A percentile compares a stretch with the other conserved stretches of the same genome.
These are phyloP conservation scores for Dillenia turbinata DNA, from an alignment of 164 flowering plant genomes.

Conservation along the genomic window DNA sequence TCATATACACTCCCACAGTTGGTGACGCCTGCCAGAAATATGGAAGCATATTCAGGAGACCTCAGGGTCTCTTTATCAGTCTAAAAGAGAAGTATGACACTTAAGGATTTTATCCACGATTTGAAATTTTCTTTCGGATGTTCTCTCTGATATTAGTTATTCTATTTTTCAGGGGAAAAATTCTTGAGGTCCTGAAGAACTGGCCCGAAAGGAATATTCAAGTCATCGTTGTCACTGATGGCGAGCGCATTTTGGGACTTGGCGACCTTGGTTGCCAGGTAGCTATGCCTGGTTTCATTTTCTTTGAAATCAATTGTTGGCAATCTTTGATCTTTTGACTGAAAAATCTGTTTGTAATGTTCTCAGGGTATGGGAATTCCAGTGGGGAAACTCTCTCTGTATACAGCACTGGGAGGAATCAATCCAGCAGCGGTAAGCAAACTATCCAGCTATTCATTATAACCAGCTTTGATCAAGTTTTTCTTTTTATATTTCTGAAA, in stretches of 20 bases:
- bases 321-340: not conserved
- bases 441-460: not conserved
- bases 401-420: slow-evolving; percentile 84
- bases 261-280: slow-evolving; percentile 97
- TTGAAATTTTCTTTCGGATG: not conserved
- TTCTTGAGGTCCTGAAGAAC: slow-evolving; percentile 78
- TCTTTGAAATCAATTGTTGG: not conserved
- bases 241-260: slow-evolving; percentile 82
- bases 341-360: not conserved
- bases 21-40: slow-evolving; percentile 94
- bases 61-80: slow-evolving; percentile 85
- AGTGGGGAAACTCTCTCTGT: slow-evolving; percentile 78
- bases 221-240: slow-evolving; percentile 89
- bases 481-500: no score
- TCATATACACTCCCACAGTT: slow-evolving; percentile 83
- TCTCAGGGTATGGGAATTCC: slow-evolving; percentile 93
- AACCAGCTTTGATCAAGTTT: no score
- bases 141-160: not conserved
- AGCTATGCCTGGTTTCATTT: not conserved
- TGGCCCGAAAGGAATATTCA: slow-evolving; percentile 91
- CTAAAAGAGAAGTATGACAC: slow-evolving; percentile 70
- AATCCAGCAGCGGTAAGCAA: slow-evolving; percentile 78
- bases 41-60: slow-evolving; percentile 79
- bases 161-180: slow-evolving; percentile 49
- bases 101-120: not conserved